Conservation (phyloP, 75 land plant species). For the Chamaecyparis obtusa region DNA sequence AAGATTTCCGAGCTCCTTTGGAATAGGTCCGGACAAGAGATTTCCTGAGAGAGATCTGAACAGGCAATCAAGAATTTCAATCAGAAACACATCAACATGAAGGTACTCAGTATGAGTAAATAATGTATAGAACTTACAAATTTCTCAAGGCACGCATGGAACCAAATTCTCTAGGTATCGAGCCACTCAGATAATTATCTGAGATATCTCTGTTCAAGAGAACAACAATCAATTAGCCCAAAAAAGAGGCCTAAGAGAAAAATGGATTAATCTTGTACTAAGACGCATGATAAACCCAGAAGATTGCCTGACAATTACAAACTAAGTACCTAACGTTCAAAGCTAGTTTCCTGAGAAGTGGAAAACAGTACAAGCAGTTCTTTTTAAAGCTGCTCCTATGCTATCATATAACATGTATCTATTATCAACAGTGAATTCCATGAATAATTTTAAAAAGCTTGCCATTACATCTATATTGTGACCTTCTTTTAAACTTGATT, state of each 20-base stretch:
- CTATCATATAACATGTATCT: no score
- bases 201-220: neutral
- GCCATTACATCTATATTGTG: no score
- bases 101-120: no score
- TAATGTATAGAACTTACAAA: neutral
- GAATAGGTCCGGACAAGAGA: conserved; percentile 1
- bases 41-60: neutral
- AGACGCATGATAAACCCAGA: neutral
- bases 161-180: neutral
- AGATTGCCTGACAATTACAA: neutral
- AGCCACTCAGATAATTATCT: neutral
- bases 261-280: neutral
- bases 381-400: neutral
- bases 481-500: no score
- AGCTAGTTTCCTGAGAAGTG: neutral
- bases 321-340: neutral
- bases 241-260: neutral
- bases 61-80: no score
- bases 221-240: neutral
- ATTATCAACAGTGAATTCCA: no score
- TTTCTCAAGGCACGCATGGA: neutral
- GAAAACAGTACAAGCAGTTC: no score
- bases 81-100: neutral
- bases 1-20: conserved; percentile 9
- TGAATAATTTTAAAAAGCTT: no score